Conservation (phyloP, 768 basidiomycete species). For the Mycena crocata region DNA sequence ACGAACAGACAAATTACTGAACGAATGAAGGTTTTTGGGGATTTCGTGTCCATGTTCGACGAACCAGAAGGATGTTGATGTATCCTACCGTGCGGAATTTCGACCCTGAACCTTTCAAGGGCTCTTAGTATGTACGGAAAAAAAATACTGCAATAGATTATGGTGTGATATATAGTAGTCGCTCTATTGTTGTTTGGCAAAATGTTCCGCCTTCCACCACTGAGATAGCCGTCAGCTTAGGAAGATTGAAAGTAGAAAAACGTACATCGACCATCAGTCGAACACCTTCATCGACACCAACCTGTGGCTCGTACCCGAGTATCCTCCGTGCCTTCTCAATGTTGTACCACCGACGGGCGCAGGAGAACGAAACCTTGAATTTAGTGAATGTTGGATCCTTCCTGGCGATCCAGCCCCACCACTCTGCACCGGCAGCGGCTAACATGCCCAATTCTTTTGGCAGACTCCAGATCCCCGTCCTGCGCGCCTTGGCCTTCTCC, state of each 20-base stretch:
- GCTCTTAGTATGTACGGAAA: no score
- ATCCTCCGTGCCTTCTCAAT: constrained; percentile 93
- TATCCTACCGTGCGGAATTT: background rate
- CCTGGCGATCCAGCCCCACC: constrained; percentile 76
- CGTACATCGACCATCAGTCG: constrained; percentile 80
- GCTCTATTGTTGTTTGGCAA: constrained; percentile 21
- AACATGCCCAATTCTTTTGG: constrained; percentile 74
- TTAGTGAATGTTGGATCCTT: constrained; percentile 88
- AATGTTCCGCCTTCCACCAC: constrained; percentile 60
- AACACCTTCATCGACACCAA: constrained; percentile 91
- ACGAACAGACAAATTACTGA: constrained; percentile 48
- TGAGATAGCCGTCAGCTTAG: constrained; percentile 31
- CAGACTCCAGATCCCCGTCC: constrained; percentile 57
- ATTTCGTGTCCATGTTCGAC: constrained; percentile 57
- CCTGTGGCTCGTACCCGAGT: constrained; percentile 92
- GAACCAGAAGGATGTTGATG: constrained; percentile 30
- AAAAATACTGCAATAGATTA: constrained; percentile 1
- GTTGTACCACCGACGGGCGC: constrained; percentile 88
- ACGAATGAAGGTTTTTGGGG: constrained; percentile 55
- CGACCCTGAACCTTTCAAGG: background rate
- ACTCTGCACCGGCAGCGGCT: constrained; percentile 80
- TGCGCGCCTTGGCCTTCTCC: constrained; percentile 56
- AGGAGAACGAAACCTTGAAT: constrained; percentile 85
- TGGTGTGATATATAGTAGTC: constrained; percentile 4
- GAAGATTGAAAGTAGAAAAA: constrained; percentile 12